These are phyloP conservation scores for Starmerella kuoi DNA, from an alignment of 805 yeast genomes.

Conservation along the genomic window DNA sequence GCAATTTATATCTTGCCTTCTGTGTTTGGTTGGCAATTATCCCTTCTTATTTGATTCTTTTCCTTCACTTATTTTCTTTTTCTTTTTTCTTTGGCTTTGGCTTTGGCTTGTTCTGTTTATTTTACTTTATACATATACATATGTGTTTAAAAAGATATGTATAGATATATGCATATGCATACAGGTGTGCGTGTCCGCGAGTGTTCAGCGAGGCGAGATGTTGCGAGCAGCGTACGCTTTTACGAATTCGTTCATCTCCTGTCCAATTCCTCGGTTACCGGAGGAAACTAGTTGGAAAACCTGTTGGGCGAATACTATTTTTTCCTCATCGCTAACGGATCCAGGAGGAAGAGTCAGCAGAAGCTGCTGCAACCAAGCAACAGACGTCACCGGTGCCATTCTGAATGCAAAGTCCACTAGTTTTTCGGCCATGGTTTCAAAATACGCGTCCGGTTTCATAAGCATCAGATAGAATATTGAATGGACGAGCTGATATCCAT, in stretches of 20 bases:
- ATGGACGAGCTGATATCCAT: conserved; percentile 47
- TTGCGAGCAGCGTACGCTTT: conserved; percentile 28
- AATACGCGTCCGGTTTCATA: conserved; percentile 46
- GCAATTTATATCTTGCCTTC: too few species aligned
- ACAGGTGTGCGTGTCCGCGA: too few species aligned
- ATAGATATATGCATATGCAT: too few species aligned
- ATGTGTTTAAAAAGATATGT: too few species aligned
- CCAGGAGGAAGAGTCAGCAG: conserved; percentile 47
- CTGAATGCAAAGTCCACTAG: conserved; percentile 25
- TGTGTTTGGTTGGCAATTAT: too few species aligned
- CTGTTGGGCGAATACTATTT: conserved; percentile 41
- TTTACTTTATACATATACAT: too few species aligned
- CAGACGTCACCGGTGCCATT: conserved; percentile 30
- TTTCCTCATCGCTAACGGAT: conserved; percentile 56
- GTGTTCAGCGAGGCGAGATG: conserved; percentile 16
- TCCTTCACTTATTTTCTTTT: too few species aligned
- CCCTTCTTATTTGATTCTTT: too few species aligned
- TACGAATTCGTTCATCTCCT: conserved; percentile 58
- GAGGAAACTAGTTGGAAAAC: conserved; percentile 31
- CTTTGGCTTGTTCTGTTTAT: too few species aligned
- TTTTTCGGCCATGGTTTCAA: conserved; percentile 15
- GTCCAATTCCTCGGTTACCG: conserved; percentile 63
- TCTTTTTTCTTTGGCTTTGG: too few species aligned
- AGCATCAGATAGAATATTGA: conserved; percentile 55
- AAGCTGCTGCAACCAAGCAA: conserved; percentile 53